A percentile compares a stretch with the other conserved stretches of the same genome.
Evolutionary conservation across 257 asterid species (phyloP).

Genomic region (Nicotiana sylvestris): DNA sequence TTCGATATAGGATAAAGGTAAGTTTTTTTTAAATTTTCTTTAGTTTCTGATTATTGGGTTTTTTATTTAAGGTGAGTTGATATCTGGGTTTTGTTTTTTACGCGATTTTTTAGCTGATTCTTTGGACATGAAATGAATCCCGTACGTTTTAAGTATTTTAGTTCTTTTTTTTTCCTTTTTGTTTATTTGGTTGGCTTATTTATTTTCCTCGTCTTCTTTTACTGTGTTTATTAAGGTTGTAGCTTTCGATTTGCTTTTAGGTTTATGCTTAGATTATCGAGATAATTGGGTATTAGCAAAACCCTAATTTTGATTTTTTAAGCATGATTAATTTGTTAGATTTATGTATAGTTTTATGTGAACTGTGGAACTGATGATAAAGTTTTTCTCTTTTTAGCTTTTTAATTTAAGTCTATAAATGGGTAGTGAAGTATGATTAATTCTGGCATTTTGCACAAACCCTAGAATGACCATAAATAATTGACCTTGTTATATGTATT

Average conservation of each 20-base stretch:
- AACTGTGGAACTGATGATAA: not conserved
- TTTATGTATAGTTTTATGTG: not conserved
- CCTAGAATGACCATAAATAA: constrained; percentile 1
- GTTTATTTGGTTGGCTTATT: not conserved
- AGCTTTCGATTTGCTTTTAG: not conserved
- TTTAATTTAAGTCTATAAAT: not conserved
- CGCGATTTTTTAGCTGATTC: not conserved
- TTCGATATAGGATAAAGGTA: not conserved
- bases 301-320: constrained; percentile 45
- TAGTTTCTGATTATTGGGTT: not conserved
- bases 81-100: not conserved
- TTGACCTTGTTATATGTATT: not conserved
- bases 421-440: not conserved
- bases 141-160: not conserved
- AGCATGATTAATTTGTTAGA: constrained; percentile 9
- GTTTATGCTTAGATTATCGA: not conserved
- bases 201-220: not conserved
- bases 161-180: not conserved
- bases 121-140: not conserved
- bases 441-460: constrained; percentile 6
- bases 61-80: not conserved
- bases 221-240: not conserved
- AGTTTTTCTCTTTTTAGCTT: not conserved
- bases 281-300: constrained; percentile 13
- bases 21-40: not conserved